Conservation (phyloP, 2,329 filamentous ascomycete genomes). For the Cladosporium halotolerans region DNA sequence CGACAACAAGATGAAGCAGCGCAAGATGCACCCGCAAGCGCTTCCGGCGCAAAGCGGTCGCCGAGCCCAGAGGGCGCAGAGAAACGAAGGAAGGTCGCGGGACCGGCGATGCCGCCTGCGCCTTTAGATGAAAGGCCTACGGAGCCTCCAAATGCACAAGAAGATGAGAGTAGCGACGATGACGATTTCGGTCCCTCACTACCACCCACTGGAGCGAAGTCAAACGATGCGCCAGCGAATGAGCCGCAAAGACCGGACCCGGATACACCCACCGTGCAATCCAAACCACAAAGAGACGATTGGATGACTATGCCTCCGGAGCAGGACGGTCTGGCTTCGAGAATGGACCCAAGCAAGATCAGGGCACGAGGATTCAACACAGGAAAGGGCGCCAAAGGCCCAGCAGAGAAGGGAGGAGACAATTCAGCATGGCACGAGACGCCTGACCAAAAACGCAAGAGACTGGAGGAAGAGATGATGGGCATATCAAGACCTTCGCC, state of each 20-base stretch:
- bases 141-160: slow-evolving; percentile 27
- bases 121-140: slow-evolving; percentile 42
- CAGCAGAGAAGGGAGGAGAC: slow-evolving; percentile 33
- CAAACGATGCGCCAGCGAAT: neutral
- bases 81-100: slow-evolving; percentile 48
- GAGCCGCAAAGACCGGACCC: neutral
- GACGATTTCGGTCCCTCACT: slow-evolving; percentile 43
- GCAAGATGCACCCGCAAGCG: slow-evolving; percentile 29
- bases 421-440: slow-evolving; percentile 82
- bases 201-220: slow-evolving; percentile 23
- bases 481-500: slow-evolving; percentile 52
- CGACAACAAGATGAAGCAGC: slow-evolving; percentile 39
- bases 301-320: slow-evolving; percentile 49
- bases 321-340: slow-evolving; percentile 46
- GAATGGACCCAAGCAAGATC: slow-evolving; percentile 77
- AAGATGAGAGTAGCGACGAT: slow-evolving; percentile 30
- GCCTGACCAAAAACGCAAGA: slow-evolving; percentile 75
- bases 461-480: slow-evolving; percentile 74
- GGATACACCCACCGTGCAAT: slow-evolving; percentile 5
- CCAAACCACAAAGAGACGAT: slow-evolving; percentile 62
- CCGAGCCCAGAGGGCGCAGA: slow-evolving; percentile 38
- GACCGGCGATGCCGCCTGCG: slow-evolving; percentile 51
- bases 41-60: slow-evolving; percentile 32
- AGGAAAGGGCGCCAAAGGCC: slow-evolving; percentile 50
- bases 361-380: slow-evolving; percentile 77